phyloP scores from a whole-genome alignment of 73 alveolate genomes.

The Symbiodinium pilosum region DNA sequence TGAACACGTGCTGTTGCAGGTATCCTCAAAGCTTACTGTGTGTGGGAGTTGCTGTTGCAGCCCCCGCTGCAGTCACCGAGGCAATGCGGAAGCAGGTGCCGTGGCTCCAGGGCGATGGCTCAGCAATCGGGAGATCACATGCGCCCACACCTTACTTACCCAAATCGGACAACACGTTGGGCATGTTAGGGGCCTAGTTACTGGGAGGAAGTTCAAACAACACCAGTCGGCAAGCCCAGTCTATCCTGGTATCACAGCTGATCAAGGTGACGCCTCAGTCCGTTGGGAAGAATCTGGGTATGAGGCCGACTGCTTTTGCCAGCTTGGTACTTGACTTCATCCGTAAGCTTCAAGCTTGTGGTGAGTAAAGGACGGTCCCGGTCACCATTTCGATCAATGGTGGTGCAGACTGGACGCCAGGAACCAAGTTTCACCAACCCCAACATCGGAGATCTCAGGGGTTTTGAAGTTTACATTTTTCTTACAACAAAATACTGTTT shows the following conservation, averaged over 20 bases:
- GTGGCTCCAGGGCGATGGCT: constrained; percentile 88
- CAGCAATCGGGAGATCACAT: constrained; percentile 59
- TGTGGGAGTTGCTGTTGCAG: background rate
- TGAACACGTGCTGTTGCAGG: too few relatives aligned
- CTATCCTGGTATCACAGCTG: background rate
- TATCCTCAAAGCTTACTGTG: background rate
- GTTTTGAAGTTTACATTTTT: too few relatives aligned
- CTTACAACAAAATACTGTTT: too few relatives aligned
- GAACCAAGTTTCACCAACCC: background rate
- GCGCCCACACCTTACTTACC: background rate
- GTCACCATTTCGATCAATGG: constrained; percentile 90
- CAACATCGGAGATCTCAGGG: too few relatives aligned
- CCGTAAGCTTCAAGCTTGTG: too few relatives aligned
- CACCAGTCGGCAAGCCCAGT: too few relatives aligned
- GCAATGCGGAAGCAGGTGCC: constrained; percentile 3
- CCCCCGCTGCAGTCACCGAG: background rate
- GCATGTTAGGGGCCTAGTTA: background rate
- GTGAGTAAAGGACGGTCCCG: constrained; percentile 54
- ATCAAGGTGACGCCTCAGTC: constrained; percentile 4
- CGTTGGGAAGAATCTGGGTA: background rate
- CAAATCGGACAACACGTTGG: too few relatives aligned
- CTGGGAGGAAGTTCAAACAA: background rate
- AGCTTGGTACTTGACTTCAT: too few relatives aligned
- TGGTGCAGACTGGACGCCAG: constrained; percentile 87
- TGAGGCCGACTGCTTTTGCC: background rate